Percentiles rank a stretch among this genome's conserved stretches.
These are phyloP conservation scores for Penicillium cataractarum DNA, from an alignment of 495 filamentous ascomycete genomes.

Conservation along the genomic window DNA sequence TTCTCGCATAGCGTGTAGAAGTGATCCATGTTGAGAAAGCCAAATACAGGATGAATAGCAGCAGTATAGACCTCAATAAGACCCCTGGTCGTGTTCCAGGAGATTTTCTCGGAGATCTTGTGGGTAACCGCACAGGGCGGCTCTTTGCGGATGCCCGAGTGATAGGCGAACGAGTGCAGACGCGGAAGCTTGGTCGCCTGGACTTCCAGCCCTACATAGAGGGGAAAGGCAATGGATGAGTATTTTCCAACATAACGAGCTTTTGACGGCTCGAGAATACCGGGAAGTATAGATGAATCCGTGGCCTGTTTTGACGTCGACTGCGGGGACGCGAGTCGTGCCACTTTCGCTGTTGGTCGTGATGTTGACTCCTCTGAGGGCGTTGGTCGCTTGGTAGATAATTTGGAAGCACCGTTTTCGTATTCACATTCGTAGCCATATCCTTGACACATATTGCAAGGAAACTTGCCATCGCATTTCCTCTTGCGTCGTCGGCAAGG, in stretches of 20 bases:
- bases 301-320: conserved; percentile 10
- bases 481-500: conserved; percentile 48
- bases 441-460: conserved; percentile 43
- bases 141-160: conserved; percentile 41
- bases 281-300: conserved; percentile 17
- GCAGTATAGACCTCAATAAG: conserved; percentile 38
- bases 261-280: conserved; percentile 30
- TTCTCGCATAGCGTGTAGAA: conserved; percentile 26
- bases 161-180: conserved; percentile 51
- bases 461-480: conserved; percentile 45
- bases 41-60: conserved; percentile 42
- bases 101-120: conserved; percentile 26
- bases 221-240: conserved; percentile 47
- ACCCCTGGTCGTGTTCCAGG: conserved; percentile 28
- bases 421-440: conserved; percentile 49
- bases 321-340: conserved; percentile 5
- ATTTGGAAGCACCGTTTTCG: conserved; percentile 13
- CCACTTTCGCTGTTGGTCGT: conserved; percentile 4
- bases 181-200: conserved; percentile 44
- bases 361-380: not conserved
- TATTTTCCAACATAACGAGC: conserved; percentile 41
- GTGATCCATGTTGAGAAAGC: conserved; percentile 39
- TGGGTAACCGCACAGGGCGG: conserved; percentile 14
- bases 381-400: conserved; percentile 7
- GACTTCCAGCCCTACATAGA: conserved; percentile 43